phyloP scores from a whole-genome alignment of 1,139 yeast species.

The Zygotorulaspora mrakii region DNA sequence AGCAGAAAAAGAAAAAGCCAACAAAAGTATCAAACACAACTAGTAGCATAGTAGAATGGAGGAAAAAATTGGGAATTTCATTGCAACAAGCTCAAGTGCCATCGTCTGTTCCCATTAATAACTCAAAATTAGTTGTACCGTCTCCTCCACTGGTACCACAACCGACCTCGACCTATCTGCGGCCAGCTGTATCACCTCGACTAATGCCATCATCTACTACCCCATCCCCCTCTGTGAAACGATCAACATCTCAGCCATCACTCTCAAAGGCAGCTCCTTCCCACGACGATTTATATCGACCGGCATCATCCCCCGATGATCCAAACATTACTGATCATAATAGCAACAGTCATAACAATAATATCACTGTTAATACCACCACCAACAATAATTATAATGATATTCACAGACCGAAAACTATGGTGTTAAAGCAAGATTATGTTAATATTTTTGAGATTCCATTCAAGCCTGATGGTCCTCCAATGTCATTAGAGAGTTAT shows the following conservation, averaged over 20 bases:
- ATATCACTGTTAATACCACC: too few relatives aligned
- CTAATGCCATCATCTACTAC: constrained; percentile 5
- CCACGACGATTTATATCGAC: neutral
- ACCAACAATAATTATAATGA: neutral
- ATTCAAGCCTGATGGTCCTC: constrained; percentile 25
- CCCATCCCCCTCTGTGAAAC: constrained; percentile 5
- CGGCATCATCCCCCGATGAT: constrained; percentile 2
- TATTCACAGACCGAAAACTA: constrained; percentile 6
- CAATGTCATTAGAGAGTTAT: constrained; percentile 26
- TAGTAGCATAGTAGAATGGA: constrained; percentile 37
- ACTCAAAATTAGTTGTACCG: neutral
- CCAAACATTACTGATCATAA: neutral
- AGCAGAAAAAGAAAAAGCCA: constrained; percentile 32
- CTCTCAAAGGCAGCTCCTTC: constrained; percentile 1
- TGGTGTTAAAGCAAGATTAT: constrained; percentile 29
- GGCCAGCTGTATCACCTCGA: too few relatives aligned
- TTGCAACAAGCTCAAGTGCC: constrained; percentile 6
- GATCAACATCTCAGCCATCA: constrained; percentile 5
- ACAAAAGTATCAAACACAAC: constrained; percentile 32
- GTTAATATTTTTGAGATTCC: constrained; percentile 30
- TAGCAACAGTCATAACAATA: neutral
- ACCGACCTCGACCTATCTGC: too few relatives aligned
- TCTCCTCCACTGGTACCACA: neutral
- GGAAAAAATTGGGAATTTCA: constrained; percentile 33
- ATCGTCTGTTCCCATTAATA: neutral